A percentile compares a stretch with the other conserved stretches of the same genome.
phyloP scores from a whole-genome alignment of 345 rosid species.

The Angophora floribunda region DNA sequence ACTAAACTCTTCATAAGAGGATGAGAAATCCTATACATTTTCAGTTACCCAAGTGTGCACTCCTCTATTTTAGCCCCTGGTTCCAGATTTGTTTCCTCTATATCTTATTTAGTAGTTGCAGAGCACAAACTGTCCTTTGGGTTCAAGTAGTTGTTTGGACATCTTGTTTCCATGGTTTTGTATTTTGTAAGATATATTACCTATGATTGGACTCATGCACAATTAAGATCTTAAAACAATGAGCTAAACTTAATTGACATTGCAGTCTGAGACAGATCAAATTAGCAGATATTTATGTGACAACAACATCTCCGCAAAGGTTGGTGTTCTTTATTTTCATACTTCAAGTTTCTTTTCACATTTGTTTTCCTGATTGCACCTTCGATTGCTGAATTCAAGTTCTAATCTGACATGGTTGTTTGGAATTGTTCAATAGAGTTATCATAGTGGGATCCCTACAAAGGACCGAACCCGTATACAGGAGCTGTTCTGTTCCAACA shows the following conservation, averaged over 20 bases:
- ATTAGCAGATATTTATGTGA: constrained; percentile 80
- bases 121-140: neutral
- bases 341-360: neutral
- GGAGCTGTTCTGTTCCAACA: constrained; percentile 84
- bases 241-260: neutral
- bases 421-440: constrained; percentile 43
- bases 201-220: neutral
- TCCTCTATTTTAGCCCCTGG: neutral
- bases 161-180: neutral
- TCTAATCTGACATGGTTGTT: constrained; percentile 13
- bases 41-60: neutral
- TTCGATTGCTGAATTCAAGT: neutral
- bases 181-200: neutral
- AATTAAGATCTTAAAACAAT: neutral
- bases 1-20: neutral
- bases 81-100: neutral
- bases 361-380: neutral
- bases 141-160: neutral
- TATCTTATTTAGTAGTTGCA: neutral
- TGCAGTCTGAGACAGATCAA: constrained; percentile 79
- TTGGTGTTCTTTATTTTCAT: constrained; percentile 5
- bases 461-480: constrained; percentile 74
- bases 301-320: constrained; percentile 76
- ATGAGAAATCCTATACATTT: neutral
- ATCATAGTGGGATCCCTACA: constrained; percentile 77